Base-by-base conservation (phyloP, 1,139 yeast genomes). In the Candida neerlandica region DNA sequence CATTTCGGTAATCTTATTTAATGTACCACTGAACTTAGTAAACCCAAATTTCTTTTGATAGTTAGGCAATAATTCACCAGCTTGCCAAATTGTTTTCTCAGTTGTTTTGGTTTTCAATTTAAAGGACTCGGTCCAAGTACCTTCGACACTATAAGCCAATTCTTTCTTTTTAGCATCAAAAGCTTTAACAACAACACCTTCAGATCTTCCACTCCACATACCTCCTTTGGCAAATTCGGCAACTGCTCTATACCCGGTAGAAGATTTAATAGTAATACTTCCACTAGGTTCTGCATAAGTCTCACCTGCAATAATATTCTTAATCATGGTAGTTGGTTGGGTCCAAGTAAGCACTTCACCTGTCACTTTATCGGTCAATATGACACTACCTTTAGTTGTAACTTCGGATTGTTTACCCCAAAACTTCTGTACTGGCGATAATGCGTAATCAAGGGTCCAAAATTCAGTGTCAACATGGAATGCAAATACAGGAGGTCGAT, bases 351-450 rank as follows among this genome's bases (percentile, higher is more conserved):
- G 89, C 4, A 78, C 75, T 60, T 89, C 96, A 4, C 92, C 92
- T 0, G 88, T 78, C 9, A 69, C 52, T 61, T 78, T 81, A 43
- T 85, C 73, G 1, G 77, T 74, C 45, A 91, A 72, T 44, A 78
- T 78, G 5, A 86, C 72, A 12, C 71, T 71, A 38, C 99, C 99
- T 47, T 80, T 82, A 55, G 90, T 89, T 44, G 81, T 80, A 51
- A 94, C 74, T 65, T 94, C 98, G 12, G 90, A 83, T 40, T 91
- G 86, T 68, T 94, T 94, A 47, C 98, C 98, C 96, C 97, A 94
- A 60, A 89, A 90, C 65, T 90, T 91, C 60, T 92, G 97, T 29
- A 82, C 80, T 0, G 99, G 98, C 30, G 85, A 77, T 2, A 95
- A 84, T 11, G 88, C 79, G 63, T 84, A 89, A 43, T 80, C 78